Percentiles rank a stretch among this genome's conserved stretches.
phyloP scores from a whole-genome alignment of 495 filamentous ascomycete genomes.

The Cercophora scortea region DNA sequence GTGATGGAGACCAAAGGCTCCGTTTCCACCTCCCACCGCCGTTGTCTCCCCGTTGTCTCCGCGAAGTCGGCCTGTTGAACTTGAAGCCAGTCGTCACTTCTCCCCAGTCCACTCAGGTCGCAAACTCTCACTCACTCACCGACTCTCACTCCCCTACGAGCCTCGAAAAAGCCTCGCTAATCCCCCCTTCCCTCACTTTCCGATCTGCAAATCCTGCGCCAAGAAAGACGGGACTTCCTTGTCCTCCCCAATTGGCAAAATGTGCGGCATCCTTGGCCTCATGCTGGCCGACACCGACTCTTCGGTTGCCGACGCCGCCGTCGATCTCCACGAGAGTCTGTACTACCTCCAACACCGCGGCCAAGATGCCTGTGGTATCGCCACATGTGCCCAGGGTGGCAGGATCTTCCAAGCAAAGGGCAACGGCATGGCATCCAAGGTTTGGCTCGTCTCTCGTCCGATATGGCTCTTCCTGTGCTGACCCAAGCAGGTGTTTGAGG shows the following conservation, averaged over 20 bases:
- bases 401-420: conserved; percentile 86
- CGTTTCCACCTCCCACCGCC: no score
- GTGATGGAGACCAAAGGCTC: no score
- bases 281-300: conserved; percentile 58
- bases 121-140: no score
- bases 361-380: conserved; percentile 88
- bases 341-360: conserved; percentile 79
- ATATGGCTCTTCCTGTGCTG: neutral
- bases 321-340: conserved; percentile 81
- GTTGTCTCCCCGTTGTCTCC: no score
- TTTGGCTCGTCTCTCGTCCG: conserved; percentile 15
- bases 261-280: conserved; percentile 84
- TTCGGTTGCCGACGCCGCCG: conserved; percentile 26
- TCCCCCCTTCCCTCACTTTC: neutral
- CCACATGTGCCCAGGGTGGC: conserved; percentile 69
- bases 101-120: no score
- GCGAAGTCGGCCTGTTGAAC: no score
- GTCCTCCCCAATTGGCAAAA: conserved; percentile 20
- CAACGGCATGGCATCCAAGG: conserved; percentile 80
- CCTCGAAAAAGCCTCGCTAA: no score
- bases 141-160: no score
- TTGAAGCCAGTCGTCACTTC: no score
- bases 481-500: conserved; percentile 51
- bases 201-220: no score
- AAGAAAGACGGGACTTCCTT: no score